These are phyloP conservation scores for Alternaria solani DNA, from an alignment of 2,329 filamentous ascomycete species.

Conservation along the genomic window DNA sequence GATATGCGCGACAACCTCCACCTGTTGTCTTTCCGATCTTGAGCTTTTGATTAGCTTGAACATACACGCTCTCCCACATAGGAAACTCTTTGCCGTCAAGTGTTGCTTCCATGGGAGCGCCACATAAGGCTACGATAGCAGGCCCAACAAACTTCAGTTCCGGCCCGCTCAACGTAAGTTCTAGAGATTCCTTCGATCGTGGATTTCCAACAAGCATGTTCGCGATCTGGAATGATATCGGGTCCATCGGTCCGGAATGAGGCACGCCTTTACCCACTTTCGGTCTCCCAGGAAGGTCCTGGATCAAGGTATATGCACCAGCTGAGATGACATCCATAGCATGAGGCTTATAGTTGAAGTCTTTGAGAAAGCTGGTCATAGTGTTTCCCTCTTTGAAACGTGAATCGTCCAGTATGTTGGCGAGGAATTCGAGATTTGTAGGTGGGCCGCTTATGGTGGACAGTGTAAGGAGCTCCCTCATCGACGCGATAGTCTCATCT, in stretches of 20 bases:
- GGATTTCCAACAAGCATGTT: conserved; percentile 68
- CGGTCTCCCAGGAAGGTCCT: conserved; percentile 67
- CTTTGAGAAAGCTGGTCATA: conserved; percentile 64
- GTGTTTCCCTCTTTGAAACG: conserved; percentile 61
- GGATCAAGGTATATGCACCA: conserved; percentile 66
- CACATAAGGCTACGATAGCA: conserved; percentile 65
- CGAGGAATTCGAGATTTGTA: conserved; percentile 66
- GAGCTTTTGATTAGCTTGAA: conserved; percentile 61
- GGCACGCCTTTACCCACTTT: conserved; percentile 66
- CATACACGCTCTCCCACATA: conserved; percentile 64
- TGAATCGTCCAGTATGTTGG: conserved; percentile 57
- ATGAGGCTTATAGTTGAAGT: conserved; percentile 59
- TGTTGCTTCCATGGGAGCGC: conserved; percentile 61
- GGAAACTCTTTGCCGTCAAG: conserved; percentile 60
- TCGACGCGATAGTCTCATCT: conserved; percentile 54
- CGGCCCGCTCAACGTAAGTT: conserved; percentile 68
- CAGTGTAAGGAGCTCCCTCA: conserved; percentile 55
- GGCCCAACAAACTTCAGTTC: conserved; percentile 64
- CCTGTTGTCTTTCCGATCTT: conserved; percentile 63
- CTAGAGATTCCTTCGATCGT: conserved; percentile 61
- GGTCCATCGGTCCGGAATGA: conserved; percentile 69
- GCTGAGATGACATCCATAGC: conserved; percentile 65
- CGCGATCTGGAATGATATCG: conserved; percentile 64
- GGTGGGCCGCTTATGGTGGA: conserved; percentile 63
- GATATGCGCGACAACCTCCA: conserved; percentile 65